A percentile compares a stretch with the other conserved stretches of the same genome.
phyloP scores from a whole-genome alignment of 1,284 basidiomycete genomes.

The Irpex sp. region DNA sequence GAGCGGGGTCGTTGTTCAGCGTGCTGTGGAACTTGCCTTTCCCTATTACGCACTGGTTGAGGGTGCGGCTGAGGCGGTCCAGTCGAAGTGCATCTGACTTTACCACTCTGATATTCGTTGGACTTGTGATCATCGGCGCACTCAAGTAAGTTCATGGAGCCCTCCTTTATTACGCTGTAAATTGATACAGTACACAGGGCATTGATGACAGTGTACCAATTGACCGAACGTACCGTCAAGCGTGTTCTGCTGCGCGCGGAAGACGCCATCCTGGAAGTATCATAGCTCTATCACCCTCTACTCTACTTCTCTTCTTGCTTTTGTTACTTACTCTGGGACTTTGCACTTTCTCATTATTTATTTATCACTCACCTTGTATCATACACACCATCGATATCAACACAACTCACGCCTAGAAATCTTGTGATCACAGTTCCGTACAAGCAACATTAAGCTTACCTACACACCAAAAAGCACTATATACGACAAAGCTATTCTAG shows the following conservation, averaged over 20 bases:
- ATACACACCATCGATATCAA: not conserved
- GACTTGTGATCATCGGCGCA: conserved; percentile 60
- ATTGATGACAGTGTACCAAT: conserved; percentile 61
- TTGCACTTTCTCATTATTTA: not conserved
- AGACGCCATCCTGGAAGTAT: conserved; percentile 74
- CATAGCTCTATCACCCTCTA: not conserved
- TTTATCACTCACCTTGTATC: not conserved
- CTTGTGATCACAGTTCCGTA: not conserved
- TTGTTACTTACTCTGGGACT: not conserved
- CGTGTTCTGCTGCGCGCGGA: conserved; percentile 67
- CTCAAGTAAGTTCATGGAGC: conserved; percentile 44
- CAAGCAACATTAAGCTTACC: not conserved
- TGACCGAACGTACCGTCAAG: conserved; percentile 57
- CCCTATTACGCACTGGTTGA: conserved; percentile 58
- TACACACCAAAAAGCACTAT: conserved; percentile 2
- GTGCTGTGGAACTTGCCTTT: conserved; percentile 61
- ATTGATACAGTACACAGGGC: conserved; percentile 42
- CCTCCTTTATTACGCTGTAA: not conserved
- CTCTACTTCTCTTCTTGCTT: not conserved
- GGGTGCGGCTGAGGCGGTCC: conserved; percentile 53
- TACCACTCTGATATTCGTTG: conserved; percentile 59
- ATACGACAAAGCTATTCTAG: conserved; percentile 6
- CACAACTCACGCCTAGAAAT: no score
- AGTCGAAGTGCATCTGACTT: conserved; percentile 53
- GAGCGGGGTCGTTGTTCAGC: conserved; percentile 71